phyloP scores from a whole-genome alignment of 2,329 filamentous ascomycete genomes.

The Penicillium crustosum region DNA sequence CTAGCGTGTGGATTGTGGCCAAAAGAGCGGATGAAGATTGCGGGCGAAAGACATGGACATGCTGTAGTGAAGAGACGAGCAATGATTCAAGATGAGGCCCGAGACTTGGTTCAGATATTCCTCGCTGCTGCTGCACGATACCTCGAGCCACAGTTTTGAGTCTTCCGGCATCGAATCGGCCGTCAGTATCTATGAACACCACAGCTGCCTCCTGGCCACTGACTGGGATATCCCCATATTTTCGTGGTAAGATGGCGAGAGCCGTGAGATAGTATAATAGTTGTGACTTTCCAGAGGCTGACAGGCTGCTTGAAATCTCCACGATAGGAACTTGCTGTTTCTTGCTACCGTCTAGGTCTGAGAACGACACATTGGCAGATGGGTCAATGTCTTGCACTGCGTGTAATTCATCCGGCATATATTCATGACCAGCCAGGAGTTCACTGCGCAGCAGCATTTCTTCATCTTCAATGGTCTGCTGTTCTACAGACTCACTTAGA shows the following conservation, averaged over 20 bases:
- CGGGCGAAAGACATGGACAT: slow-evolving; percentile 61
- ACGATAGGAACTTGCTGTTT: slow-evolving; percentile 41
- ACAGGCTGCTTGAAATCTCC: slow-evolving; percentile 54
- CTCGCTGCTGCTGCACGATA: slow-evolving; percentile 25
- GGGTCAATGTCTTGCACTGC: neutral
- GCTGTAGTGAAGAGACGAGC: slow-evolving; percentile 47
- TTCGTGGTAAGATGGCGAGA: slow-evolving; percentile 51
- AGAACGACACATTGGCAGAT: slow-evolving; percentile 8
- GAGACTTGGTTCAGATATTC: slow-evolving; percentile 6
- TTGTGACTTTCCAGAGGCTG: slow-evolving; percentile 59
- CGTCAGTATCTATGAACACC: slow-evolving; percentile 58
- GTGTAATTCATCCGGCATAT: neutral
- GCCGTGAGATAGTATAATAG: slow-evolving; percentile 58
- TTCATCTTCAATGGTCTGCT: slow-evolving; percentile 9
- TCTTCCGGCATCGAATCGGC: slow-evolving; percentile 53
- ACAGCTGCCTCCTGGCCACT: slow-evolving; percentile 52
- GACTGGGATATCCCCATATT: slow-evolving; percentile 32
- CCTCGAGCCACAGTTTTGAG: slow-evolving; percentile 39
- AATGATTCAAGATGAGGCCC: slow-evolving; percentile 25
- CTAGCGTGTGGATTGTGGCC: slow-evolving; percentile 49
- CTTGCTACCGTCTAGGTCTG: slow-evolving; percentile 6
- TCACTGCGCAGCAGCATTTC: slow-evolving; percentile 17
- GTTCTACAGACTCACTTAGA: neutral
- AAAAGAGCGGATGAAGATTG: slow-evolving; percentile 53
- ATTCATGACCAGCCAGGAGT: neutral